Evolutionary conservation across 2,329 filamentous ascomycete genomes (phyloP), one percentile per base, ranked within the genome.

Genomic region (Hypoxylon sp.): DNA sequence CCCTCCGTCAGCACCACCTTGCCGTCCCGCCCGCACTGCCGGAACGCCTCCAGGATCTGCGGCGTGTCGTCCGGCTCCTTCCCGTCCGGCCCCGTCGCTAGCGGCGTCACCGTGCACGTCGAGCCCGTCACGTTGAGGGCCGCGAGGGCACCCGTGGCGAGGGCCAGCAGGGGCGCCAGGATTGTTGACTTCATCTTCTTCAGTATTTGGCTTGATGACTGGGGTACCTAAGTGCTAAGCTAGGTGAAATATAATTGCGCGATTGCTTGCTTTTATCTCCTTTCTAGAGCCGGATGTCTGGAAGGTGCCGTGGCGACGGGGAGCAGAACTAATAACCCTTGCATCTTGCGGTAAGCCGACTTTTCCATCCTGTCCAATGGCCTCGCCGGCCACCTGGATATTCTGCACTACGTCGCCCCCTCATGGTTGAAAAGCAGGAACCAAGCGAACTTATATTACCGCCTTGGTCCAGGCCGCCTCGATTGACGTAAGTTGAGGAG

Each of bases 31-130:
- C 82, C 74, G 67, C 84, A 86, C 26, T 79, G 71, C 24, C 77
- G 70, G 71, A 86, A 85, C 0, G 84, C 84, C 3, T 79, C 65
- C 0, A 84, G 66, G 49, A 86, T 85, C 39, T 84, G 80, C 6
- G 83, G 81, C 22, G 81, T 79, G 70, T 86, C 84, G 68, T 85
- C 83, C 24, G 72, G 70, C 22, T 71, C 71, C 24, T 51, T 28
- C 39, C 68, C 65, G 30, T 57, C 65, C 30, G 59, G 48, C 22
- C 62, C 67, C 4, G 34, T 24, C 4, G 53, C 59, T 15, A 73
- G 62, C n/a, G 72, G 72, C 24, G 72, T 74, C 22, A 73, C 71
- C 8, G 72, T 74, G 57, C 72, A 74, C 22, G 72, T 73, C 37
- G 71, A 70, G 17, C 71, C 72, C 11, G 68, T 70, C 2, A 72